phyloP scores from a whole-genome alignment of 2,329 filamentous ascomycete species.

The Hypomyces perniciosus region DNA sequence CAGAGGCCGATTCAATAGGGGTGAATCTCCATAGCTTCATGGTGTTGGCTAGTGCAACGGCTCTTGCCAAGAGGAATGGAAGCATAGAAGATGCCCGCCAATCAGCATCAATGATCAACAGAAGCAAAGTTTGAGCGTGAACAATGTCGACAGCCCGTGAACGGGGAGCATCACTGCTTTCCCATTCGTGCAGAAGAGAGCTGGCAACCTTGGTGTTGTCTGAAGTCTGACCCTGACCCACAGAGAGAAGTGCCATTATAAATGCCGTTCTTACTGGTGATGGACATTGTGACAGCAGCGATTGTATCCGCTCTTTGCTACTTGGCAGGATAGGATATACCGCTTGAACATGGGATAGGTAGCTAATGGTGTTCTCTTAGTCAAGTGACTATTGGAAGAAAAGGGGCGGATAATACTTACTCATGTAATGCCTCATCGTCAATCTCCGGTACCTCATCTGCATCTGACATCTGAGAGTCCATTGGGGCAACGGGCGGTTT shows the following conservation, averaged over 20 bases:
- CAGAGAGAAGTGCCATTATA: conserved; percentile 54
- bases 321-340: conserved; percentile 60
- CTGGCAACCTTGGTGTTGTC: conserved; percentile 41
- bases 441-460: conserved; percentile 29
- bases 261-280: conserved; percentile 57
- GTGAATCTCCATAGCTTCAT: conserved; percentile 50
- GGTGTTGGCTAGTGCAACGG: conserved; percentile 59
- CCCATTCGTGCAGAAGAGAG: conserved; percentile 47
- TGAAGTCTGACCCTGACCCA: conserved; percentile 35
- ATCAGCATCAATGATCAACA: conserved; percentile 62
- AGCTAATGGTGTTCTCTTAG: conserved; percentile 34
- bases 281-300: conserved; percentile 51
- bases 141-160: conserved; percentile 43
- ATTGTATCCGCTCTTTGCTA: conserved; percentile 49
- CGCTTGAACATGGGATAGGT: conserved; percentile 59
- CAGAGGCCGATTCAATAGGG: conserved; percentile 41
- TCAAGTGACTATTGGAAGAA: background rate
- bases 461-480: conserved; percentile 31
- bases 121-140: conserved; percentile 60
- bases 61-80: conserved; percentile 53
- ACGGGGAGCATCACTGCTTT: conserved; percentile 35
- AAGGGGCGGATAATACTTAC: conserved; percentile 27
- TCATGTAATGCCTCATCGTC: conserved; percentile 42
- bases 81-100: conserved; percentile 41
- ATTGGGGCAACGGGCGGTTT: conserved; percentile 29